A percentile compares a stretch with the other conserved stretches of the same genome.
These are phyloP conservation scores for Breviolum minutum DNA, from an alignment of 73 alveolate species.

Conservation along the genomic window DNA sequence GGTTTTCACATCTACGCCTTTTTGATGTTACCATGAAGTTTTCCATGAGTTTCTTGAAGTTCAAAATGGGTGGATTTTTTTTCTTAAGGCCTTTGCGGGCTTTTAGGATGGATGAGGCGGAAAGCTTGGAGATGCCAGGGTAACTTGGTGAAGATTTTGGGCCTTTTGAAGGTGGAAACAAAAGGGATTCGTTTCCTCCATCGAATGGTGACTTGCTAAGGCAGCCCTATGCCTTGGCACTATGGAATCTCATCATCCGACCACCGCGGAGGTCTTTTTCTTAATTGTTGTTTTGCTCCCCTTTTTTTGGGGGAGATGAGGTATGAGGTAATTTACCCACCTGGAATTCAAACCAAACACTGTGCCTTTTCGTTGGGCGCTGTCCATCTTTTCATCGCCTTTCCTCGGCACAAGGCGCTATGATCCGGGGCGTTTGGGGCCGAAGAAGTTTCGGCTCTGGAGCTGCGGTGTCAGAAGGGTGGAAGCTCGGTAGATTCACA, in stretches of 20 bases:
- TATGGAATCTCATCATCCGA: conserved; percentile 89
- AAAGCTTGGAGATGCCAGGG: conserved; percentile 84
- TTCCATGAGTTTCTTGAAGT: not conserved
- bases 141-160: not conserved
- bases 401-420: conserved; percentile 52
- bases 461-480: conserved; percentile 83
- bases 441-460: conserved; percentile 86
- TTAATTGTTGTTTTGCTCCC: not conserved
- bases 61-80: not conserved
- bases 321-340: not conserved
- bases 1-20: not conserved
- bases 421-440: conserved; percentile 66
- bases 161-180: not conserved
- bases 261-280: conserved; percentile 44
- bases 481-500: not conserved
- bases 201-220: not conserved
- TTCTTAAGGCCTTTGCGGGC: not conserved
- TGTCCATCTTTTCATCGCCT: not conserved
- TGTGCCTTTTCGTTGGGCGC: too few relatives aligned
- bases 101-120: conserved; percentile 31
- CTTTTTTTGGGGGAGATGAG: not conserved
- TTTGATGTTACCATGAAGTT: not conserved
- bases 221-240: conserved; percentile 90
- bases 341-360: too few relatives aligned
- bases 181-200: not conserved